Conservation (phyloP, 176 grass and related monocot species). For the Otatea glauca region DNA sequence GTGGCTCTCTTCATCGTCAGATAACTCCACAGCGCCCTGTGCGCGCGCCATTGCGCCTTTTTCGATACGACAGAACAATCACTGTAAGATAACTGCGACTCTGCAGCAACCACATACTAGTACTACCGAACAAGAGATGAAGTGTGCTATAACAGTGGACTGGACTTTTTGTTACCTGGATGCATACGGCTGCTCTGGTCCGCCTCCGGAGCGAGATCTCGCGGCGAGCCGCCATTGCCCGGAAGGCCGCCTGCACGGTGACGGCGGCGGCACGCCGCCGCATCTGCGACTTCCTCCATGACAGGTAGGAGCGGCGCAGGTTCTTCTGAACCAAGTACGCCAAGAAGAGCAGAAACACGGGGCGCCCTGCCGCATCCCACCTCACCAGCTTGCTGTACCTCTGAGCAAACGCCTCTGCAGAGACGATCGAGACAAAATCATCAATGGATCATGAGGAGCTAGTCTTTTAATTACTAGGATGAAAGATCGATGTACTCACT, state of each 20-base stretch:
- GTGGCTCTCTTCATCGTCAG: conserved; percentile 53
- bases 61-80: background rate
- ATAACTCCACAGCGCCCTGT: conserved; percentile 26
- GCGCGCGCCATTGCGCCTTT: conserved; percentile 65
- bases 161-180: conserved; percentile 54
- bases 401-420: conserved; percentile 46
- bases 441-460: conserved; percentile 30
- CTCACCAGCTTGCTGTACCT: conserved; percentile 41
- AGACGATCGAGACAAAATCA: conserved; percentile 6
- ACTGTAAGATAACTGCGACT: background rate
- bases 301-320: conserved; percentile 41
- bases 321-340: conserved; percentile 44
- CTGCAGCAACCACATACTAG: background rate
- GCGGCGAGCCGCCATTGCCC: conserved; percentile 45
- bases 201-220: conserved; percentile 49
- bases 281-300: conserved; percentile 44
- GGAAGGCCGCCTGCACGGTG: conserved; percentile 52
- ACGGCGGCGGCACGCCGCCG: conserved; percentile 35
- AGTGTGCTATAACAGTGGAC: background rate
- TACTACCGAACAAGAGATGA: background rate
- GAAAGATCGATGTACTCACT: conserved; percentile 41
- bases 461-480: background rate
- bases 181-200: conserved; percentile 50
- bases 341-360: conserved; percentile 31
- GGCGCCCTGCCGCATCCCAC: conserved; percentile 51